Conservation (phyloP, 225 moss, liverwort and hornwort species). For the Physcomitrium patens region DNA sequence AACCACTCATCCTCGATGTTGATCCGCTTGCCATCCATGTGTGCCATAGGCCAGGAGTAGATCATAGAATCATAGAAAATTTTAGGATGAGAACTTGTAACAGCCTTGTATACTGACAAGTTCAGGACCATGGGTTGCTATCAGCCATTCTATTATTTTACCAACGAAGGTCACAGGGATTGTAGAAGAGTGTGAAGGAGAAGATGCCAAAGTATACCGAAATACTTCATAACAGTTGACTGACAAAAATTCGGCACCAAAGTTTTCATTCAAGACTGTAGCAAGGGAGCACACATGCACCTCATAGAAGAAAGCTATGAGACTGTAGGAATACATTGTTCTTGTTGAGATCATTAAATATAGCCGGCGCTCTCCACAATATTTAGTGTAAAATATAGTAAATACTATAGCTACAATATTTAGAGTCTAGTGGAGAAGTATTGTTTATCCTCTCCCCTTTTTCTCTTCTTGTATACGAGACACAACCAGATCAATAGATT, state of each 20-base stretch:
- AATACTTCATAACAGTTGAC: background rate
- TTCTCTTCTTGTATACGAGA: too few relatives aligned
- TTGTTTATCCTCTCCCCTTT: too few relatives aligned
- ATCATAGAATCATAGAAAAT: constrained; percentile 5
- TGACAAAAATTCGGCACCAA: background rate
- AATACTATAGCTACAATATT: too few relatives aligned
- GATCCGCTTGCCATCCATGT: constrained; percentile 84
- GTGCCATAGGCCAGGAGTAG: constrained; percentile 30
- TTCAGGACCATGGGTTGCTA: background rate
- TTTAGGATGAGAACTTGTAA: background rate
- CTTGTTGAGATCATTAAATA: too few relatives aligned
- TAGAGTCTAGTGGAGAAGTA: too few relatives aligned
- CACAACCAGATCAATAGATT: too few relatives aligned
- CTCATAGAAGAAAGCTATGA: constrained; percentile 67
- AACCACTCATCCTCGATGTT: constrained; percentile 76
- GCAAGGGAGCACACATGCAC: constrained; percentile 22
- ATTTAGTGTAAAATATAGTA: too few relatives aligned
- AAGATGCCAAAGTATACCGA: background rate
- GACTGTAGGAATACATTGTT: constrained; percentile 55
- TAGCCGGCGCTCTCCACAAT: too few relatives aligned
- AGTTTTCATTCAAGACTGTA: too few relatives aligned
- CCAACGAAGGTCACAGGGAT: background rate
- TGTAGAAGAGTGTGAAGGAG: background rate
- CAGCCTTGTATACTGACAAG: background rate
- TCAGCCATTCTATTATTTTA: background rate